Conservation (phyloP, 1,284 basidiomycete genomes). For the Ganoderma sinense region DNA sequence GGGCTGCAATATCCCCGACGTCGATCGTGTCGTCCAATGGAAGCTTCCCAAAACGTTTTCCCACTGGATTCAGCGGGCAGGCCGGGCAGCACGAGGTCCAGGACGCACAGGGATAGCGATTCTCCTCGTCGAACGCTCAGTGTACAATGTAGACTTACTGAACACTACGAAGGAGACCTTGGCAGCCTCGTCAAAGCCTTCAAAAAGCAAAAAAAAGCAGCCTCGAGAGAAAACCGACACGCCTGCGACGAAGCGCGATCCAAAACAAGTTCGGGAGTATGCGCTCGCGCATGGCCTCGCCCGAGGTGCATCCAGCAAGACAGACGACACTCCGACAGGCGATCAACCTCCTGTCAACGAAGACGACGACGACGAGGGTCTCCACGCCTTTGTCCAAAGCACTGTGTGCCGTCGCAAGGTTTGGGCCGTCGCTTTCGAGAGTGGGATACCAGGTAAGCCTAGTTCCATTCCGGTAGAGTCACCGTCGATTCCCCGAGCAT, state of each 20-base stretch:
- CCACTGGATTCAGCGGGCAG: slow-evolving; percentile 35
- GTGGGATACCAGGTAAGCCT: not conserved
- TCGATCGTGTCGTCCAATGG: slow-evolving; percentile 37
- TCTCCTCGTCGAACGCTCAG: slow-evolving; percentile 31
- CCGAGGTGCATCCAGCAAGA: slow-evolving; percentile 8
- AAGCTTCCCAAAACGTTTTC: slow-evolving; percentile 34
- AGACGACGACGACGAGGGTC: slow-evolving; percentile 22
- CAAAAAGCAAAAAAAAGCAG: not conserved
- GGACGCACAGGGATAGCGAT: slow-evolving; percentile 28
- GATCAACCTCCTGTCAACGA: slow-evolving; percentile 5
- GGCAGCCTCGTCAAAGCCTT: not conserved
- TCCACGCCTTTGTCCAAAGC: slow-evolving; percentile 28
- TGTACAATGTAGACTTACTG: slow-evolving; percentile 15
- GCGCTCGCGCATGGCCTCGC: slow-evolving; percentile 20
- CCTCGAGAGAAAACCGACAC: not conserved
- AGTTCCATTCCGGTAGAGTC: too few relatives aligned
- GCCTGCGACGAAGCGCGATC: not conserved
- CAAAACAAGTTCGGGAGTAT: slow-evolving; percentile 10
- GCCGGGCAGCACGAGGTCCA: slow-evolving; percentile 31
- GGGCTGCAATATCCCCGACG: slow-evolving; percentile 37
- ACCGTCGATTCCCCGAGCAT: too few relatives aligned
- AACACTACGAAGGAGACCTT: not conserved
- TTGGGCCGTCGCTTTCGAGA: slow-evolving; percentile 24
- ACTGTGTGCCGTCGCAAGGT: slow-evolving; percentile 24
- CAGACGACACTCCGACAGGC: not conserved